Conservation (phyloP, 495 filamentous ascomycete species). For the Pseudotulostoma volvatum region DNA sequence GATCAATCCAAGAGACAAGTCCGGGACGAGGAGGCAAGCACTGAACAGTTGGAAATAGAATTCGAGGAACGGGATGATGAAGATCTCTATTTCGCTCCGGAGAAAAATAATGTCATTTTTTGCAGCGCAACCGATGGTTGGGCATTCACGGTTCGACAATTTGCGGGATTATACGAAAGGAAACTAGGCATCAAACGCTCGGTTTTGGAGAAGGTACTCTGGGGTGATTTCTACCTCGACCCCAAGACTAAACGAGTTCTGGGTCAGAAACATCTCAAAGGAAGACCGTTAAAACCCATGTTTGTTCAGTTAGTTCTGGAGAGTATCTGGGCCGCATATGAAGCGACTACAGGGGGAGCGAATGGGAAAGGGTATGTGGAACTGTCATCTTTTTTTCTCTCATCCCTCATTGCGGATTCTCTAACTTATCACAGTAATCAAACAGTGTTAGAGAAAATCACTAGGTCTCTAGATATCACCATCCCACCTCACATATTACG, state of each 20-base stretch:
- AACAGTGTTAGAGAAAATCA: conserved; percentile 78
- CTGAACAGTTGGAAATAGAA: conserved; percentile 24
- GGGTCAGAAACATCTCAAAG: conserved; percentile 82
- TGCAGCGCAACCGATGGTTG: conserved; percentile 94
- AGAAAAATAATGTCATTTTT: conserved; percentile 98
- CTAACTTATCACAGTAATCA: conserved; percentile 46
- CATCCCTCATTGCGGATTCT: no score
- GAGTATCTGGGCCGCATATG: conserved; percentile 93
- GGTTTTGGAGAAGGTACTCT: conserved; percentile 86
- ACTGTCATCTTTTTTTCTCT: no score
- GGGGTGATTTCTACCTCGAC: conserved; percentile 94
- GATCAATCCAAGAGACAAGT: conserved; percentile 22
- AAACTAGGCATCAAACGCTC: conserved; percentile 88
- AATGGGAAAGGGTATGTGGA: conserved; percentile 59
- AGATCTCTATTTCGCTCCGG: conserved; percentile 93
- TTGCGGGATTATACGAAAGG: conserved; percentile 86
- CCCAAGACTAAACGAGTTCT: conserved; percentile 93
- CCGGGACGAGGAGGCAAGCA: conserved; percentile 31
- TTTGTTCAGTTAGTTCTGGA: conserved; percentile 96
- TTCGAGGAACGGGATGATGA: conserved; percentile 93
- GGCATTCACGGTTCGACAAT: conserved; percentile 93
- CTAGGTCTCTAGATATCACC: conserved; percentile 71
- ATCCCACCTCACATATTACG: conserved; percentile 71
- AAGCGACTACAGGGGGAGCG: conserved; percentile 68
- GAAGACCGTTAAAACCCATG: conserved; percentile 80